Evolutionary conservation across 805 yeast genomes (phyloP), one percentile per base, ranked within the genome.

Genomic region (Metschnikowia dekortorum): DNA sequence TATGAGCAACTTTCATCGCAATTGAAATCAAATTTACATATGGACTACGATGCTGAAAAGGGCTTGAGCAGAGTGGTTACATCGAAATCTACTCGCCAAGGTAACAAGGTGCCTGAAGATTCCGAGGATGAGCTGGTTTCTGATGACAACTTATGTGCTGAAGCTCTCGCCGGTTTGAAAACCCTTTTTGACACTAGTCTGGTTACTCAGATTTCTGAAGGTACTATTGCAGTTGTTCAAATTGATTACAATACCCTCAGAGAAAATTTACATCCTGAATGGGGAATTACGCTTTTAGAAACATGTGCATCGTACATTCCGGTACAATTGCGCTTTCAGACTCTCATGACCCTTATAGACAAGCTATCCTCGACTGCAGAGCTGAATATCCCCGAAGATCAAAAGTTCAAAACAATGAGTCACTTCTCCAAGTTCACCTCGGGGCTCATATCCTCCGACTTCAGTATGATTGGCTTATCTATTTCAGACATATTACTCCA

Each of bases 401-500:
- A 50, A 30, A 50, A 52, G 34, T 61, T 50, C 54, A 48, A 50
- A 30, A 50, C 58, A 10, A 79, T 77, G 60, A 58, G 64, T n/a
- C 69, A 71, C 32, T 67, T 74, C 37, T 71, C 84, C 30, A 66
- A 67, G 43, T 64, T 78, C 48, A 71, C 83, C 7, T 68, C 83
- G 8, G 83, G 84, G 10, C 68, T 89, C 31, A 71, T 91, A n/a
- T 76, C 85, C 1, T 84, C 94, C 0, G 83, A 84, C 37, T 89
- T 89, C 39, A 89, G 86, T 63, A 81, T 92, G 76, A 85, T 90
- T 53, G 97, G 97, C 0, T 71, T 94, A 41, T 86, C 96, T 9
- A 87, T 90, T 6, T 74, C 89, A 36, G 98, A 91, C 63, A 78
- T 87, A 36, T 75, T 87, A 63, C 81, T 83, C 53, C 81, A 78